Percentiles rank a stretch among this genome's conserved stretches.
These are phyloP conservation scores for Cercospora sesami DNA, from an alignment of 2,329 filamentous ascomycete genomes.

Conservation along the genomic window DNA sequence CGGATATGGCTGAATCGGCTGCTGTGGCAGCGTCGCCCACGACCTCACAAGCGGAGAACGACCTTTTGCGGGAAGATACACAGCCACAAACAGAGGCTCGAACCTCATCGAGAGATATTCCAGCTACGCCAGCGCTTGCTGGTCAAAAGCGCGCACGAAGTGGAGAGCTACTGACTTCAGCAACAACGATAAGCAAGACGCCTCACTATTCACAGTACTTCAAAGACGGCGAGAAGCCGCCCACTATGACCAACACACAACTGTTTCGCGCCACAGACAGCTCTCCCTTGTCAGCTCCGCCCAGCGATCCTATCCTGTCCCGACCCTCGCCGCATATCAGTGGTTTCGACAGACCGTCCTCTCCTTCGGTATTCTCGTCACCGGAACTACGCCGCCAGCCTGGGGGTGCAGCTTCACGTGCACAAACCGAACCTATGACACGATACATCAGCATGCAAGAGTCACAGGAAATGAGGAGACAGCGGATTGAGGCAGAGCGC, in stretches of 20 bases:
- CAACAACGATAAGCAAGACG: conserved; percentile 43
- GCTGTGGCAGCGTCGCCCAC: conserved; percentile 17
- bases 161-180: conserved; percentile 46
- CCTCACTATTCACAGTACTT: conserved; percentile 45
- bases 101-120: conserved; percentile 34
- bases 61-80: conserved; percentile 18
- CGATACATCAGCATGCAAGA: conserved; percentile 44
- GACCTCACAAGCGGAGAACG: conserved; percentile 32
- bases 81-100: conserved; percentile 32
- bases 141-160: conserved; percentile 43
- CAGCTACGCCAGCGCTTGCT: conserved; percentile 46
- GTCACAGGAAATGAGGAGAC: conserved; percentile 41
- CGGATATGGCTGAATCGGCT: neutral
- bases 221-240: conserved; percentile 32
- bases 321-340: conserved; percentile 49
- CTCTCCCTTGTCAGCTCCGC: conserved; percentile 38
- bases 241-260: conserved; percentile 47
- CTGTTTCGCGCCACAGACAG: conserved; percentile 50
- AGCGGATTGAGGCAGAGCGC: conserved; percentile 33
- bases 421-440: conserved; percentile 1
- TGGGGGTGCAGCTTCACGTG: neutral
- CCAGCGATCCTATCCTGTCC: conserved; percentile 48
- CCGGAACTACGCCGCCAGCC: neutral
- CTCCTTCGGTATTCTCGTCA: conserved; percentile 34
- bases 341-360: conserved; percentile 32